Evolutionary conservation across 2,329 filamentous ascomycete genomes (phyloP), one percentile per base, ranked within the genome.

Genomic region (Xylariaceae sp.): DNA sequence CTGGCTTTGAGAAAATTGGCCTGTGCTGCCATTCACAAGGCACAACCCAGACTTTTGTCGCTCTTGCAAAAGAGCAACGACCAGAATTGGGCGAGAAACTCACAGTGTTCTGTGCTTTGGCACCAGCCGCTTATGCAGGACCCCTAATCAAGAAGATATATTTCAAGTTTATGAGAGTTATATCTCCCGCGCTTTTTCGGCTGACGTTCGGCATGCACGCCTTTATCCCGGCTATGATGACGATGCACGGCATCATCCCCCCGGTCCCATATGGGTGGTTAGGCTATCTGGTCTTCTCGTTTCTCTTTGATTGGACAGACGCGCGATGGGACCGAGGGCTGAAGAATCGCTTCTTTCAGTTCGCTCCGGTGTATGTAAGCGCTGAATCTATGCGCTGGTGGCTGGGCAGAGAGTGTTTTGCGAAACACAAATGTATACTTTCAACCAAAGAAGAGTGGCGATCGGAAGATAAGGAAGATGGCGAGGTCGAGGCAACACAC

Each of bases 321-420:
- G 70, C 66, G 8, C 79, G 88, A 6, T 96, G 92, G 92, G 92
- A 96, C 52, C 79, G 82, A 7, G 88, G 76, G 6, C 69, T 95
- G 12, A 76, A 87, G 47, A 71, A 88, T 61, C 83, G 92, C 34
- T 85, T 94, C 77, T 96, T 97, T 64, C 88, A 93, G 58, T 96
- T 95, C 55, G 83, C 89, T 0, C 92, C 92, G 1, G 88, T 95
- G 0, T 95, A 94, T 58, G 88, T 96, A 40, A 89, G 84, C 56
- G 80, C 88, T 1, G 90, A 96, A 68, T 85, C 83, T 47, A 95
- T 96, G 88, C 77, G 88, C 5, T 97, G 92, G 92, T 96, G 92
- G 92, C 76, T 96, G 1, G 92, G 91, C 0, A 73, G 84, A 4
- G 88, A 93, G 57, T 90, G 90, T 55, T 96, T 85, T 81, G 21